Evolutionary conservation across 306 rosid species (phyloP).

Genomic region (Lablab purpureus): DNA sequence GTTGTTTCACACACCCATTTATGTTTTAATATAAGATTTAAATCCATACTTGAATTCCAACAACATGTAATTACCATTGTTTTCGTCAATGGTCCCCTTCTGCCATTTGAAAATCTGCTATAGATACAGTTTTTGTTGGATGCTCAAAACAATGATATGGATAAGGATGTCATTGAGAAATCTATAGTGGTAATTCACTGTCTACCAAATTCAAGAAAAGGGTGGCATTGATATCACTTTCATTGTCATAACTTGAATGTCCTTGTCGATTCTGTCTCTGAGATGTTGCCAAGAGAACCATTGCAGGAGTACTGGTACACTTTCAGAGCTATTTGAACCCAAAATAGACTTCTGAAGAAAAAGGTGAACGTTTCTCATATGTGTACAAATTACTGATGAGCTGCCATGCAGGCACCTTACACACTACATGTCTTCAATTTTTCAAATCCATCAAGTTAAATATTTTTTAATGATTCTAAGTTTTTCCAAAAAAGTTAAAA

Average conservation of each 20-base stretch:
- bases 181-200: neutral
- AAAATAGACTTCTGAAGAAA: conserved; percentile 2
- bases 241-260: conserved; percentile 11
- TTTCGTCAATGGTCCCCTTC: neutral
- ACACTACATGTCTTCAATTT: neutral
- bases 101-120: neutral
- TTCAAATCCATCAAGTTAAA: neutral
- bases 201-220: neutral
- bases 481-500: too few relatives aligned
- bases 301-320: neutral
- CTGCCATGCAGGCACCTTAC: conserved; percentile 1
- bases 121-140: neutral
- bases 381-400: conserved; percentile 1
- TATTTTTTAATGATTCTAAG: neutral
- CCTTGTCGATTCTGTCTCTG: neutral
- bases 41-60: too few relatives aligned
- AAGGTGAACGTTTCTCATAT: neutral
- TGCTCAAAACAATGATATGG: neutral
- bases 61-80: neutral
- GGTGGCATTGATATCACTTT: conserved; percentile 6
- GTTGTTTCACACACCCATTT: too few relatives aligned
- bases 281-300: neutral
- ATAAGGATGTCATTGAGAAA: neutral
- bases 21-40: too few relatives aligned
- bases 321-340: neutral